Base-by-base conservation (phyloP, 2,329 filamentous ascomycete species). In the Epichloe glyceriae region DNA sequence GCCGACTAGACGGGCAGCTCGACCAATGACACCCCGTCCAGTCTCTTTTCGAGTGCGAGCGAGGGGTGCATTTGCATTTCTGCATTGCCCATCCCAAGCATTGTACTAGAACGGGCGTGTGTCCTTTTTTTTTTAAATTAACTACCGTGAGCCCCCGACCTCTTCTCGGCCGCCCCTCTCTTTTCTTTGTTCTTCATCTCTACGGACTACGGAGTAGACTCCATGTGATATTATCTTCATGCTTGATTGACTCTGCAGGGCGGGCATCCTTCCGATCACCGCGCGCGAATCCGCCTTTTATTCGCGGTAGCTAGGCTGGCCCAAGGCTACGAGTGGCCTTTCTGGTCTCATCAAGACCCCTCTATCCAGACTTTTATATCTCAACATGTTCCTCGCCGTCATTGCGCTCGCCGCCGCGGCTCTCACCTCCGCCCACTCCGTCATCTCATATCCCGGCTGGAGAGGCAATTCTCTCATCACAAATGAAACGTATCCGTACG, bases 381-480 rank as follows among this genome's bases (percentile, higher is more conserved):
- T 6, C 12, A 44, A 10, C 20, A 52, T 52, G 51, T 14, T 52
- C 5, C 5, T 26, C 12, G 20, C 20, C 12, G 1, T 68, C 50
- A 52, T 69, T 54, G 63, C 70, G 51, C 55, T 78, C 51, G 62
- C 69, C 62, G 60, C 72, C 57, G 73, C 73, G 53, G 67, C 72
- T 40, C 56, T 82, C 59, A 72, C 73, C 55, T 71, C 75, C 35
- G 82, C 83, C n/a, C 88, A 94, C 65, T 86, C 78, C n/a, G 78
- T 95, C 62, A 84, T 95, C 65, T 83, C 83, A 55, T 94, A 94
- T 63, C 89, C 88, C 0, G 86, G 86, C 58, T 91, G 85, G 82
- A 73, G 89, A 76, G 89, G 88, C 56, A 83, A 95, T 72, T 94
- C 88, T 64, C 78, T 95, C 55, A 77, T 85, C 62, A 85, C 83